Percentiles rank a stretch among this genome's conserved stretches.
These are phyloP conservation scores for Simmondsia chinensis DNA, from an alignment of 148 eudicot genomes.

Conservation along the genomic window DNA sequence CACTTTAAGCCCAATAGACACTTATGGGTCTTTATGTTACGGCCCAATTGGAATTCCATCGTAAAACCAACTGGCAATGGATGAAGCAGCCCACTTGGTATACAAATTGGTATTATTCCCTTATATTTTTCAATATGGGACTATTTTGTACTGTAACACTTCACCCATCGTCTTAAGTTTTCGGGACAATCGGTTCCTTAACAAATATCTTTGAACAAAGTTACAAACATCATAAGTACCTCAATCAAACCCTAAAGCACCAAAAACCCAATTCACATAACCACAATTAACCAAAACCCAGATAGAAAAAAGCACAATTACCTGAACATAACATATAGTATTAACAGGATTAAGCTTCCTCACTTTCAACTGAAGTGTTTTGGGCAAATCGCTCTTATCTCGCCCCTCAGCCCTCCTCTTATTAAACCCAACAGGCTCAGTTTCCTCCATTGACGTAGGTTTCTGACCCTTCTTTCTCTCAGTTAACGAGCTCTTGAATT, in stretches of 20 bases:
- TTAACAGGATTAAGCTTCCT: conserved; percentile 72
- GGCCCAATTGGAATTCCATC: too few species aligned
- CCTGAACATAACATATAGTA: conserved; percentile 81
- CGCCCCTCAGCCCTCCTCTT: conserved; percentile 71
- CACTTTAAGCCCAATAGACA: too few species aligned
- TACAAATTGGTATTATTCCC: too few species aligned
- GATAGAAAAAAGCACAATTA: conserved; percentile 3
- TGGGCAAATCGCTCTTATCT: conserved; percentile 51
- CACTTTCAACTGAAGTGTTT: conserved; percentile 40
- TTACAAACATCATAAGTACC: neutral
- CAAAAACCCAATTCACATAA: neutral
- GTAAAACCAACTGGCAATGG: too few species aligned
- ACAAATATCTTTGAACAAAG: too few species aligned
- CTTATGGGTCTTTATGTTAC: too few species aligned
- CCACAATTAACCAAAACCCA: neutral
- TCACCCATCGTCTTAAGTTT: too few species aligned
- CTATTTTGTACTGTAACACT: too few species aligned
- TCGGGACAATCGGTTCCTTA: too few species aligned
- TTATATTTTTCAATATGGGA: too few species aligned
- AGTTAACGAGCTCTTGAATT: conserved; percentile 23
- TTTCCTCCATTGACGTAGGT: conserved; percentile 27
- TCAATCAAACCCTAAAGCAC: neutral
- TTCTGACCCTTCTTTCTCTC: conserved; percentile 19
- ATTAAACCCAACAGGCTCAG: conserved; percentile 41
- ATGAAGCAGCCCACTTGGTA: too few species aligned